Evolutionary conservation across 2,329 filamentous ascomycete species (phyloP), one percentile per base, ranked within the genome.

Genomic region (Periconia sp.): DNA sequence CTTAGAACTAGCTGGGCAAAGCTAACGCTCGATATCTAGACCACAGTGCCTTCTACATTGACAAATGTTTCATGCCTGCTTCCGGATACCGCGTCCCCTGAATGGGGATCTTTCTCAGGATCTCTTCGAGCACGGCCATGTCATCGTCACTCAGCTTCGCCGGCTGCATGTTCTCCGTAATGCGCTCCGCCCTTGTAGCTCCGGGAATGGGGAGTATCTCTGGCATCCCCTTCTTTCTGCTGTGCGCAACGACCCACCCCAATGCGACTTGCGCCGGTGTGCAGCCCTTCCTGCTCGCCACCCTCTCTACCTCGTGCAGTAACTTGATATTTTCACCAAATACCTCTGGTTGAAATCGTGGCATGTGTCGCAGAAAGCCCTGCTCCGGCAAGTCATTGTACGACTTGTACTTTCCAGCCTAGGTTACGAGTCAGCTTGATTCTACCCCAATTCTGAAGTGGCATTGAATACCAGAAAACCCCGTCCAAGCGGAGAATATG

Each of bases 401-500:
- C 13, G 66, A 73, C 56, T 74, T 77, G 56, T 80, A 72, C 53
- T 57, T 52, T 43, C 63, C 68, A 5, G 65, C 66, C 62, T 81
- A 39, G 25, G n/a, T n/a, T n/a, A n/a, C n/a, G n/a, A n/a, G n/a
- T n/a, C n/a, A n/a, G n/a, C n/a, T n/a, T n/a, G n/a, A n/a, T n/a
- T n/a, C n/a, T n/a, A n/a, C n/a, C n/a, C n/a, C n/a, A n/a, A n/a
- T n/a, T n/a, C n/a, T n/a, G n/a, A n/a, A n/a, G n/a, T n/a, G n/a
- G n/a, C n/a, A n/a, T n/a, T n/a, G n/a, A n/a, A n/a, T 66, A 59
- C 71, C 61, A 73, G 56, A 70, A 82, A 79, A 1, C 83, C 83
- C 18, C 80, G 73, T 4, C 87, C 84, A 0, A 91, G 74, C 1
- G 88, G 88, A 31, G 85, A 86, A 69, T 90, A 92, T 3, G 66